These are phyloP conservation scores for Scopulariopsis brevicaulis DNA, from an alignment of 2,329 filamentous ascomycete genomes.

Conservation along the genomic window DNA sequence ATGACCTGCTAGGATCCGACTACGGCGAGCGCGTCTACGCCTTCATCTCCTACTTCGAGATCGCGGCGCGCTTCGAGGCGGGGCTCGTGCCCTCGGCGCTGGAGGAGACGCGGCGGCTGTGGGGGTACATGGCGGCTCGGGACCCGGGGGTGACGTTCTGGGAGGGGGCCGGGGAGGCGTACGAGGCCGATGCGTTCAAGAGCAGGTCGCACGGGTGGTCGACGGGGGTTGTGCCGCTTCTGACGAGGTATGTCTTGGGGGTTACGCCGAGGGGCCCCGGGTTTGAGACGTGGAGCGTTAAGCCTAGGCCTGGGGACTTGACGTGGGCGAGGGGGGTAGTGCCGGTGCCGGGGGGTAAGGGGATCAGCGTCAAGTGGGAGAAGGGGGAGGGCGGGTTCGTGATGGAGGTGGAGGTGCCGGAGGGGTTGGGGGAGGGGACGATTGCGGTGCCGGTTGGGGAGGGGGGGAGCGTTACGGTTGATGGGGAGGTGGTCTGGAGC, in stretches of 20 bases:
- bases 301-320: slow-evolving; percentile 21
- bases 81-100: slow-evolving; percentile 22
- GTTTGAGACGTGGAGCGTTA: slow-evolving; percentile 27
- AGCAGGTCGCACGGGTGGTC: slow-evolving; percentile 39
- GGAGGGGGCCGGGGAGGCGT: slow-evolving; percentile 35
- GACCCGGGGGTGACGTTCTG: slow-evolving; percentile 36
- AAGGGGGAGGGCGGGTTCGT: neutral
- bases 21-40: slow-evolving; percentile 35
- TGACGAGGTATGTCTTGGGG: slow-evolving; percentile 33
- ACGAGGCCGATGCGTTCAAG: slow-evolving; percentile 30
- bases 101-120: slow-evolving; percentile 32
- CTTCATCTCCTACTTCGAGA: slow-evolving; percentile 41
- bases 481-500: slow-evolving; percentile 1
- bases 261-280: slow-evolving; percentile 30
- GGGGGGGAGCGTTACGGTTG: neutral
- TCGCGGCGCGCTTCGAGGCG: slow-evolving; percentile 31
- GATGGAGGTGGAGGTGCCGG: slow-evolving; percentile 1
- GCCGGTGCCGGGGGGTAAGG: slow-evolving; percentile 21
- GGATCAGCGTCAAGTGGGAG: slow-evolving; percentile 1
- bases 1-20: slow-evolving; percentile 20
- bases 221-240: slow-evolving; percentile 31
- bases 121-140: slow-evolving; percentile 34
- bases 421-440: neutral
- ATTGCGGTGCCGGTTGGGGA: neutral
- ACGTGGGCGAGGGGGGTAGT: slow-evolving; percentile 31